Percentiles rank a stretch among this genome's conserved stretches.
phyloP scores from a whole-genome alignment of 441 rosid genomes.

The Biscutella laevigata region DNA sequence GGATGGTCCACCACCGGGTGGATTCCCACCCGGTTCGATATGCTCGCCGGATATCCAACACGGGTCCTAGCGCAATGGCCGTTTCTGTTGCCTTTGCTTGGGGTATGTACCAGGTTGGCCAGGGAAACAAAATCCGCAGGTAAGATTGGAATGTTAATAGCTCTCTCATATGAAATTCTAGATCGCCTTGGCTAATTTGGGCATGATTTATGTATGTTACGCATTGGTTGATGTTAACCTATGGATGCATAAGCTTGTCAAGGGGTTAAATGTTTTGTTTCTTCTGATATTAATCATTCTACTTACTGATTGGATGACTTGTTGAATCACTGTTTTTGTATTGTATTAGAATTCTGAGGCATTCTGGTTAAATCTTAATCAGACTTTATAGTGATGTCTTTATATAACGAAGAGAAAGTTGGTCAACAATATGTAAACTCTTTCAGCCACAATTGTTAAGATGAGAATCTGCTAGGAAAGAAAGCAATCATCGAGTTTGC shows the following conservation, averaged over 20 bases:
- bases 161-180: neutral
- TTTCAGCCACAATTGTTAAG: neutral
- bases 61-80: constrained; percentile 88
- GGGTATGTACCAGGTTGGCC: constrained; percentile 93
- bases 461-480: neutral
- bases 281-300: neutral
- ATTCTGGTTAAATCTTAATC: neutral
- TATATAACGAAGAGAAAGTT: neutral
- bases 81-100: constrained; percentile 76
- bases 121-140: constrained; percentile 93
- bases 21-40: constrained; percentile 74
- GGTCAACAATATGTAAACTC: neutral
- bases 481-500: neutral
- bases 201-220: no score
- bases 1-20: constrained; percentile 97
- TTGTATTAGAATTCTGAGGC: neutral
- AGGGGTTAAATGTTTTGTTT: neutral
- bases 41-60: constrained; percentile 87
- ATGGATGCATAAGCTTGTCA: neutral
- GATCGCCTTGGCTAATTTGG: no score
- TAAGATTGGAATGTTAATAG: constrained; percentile 5
- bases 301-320: neutral
- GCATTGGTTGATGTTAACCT: neutral
- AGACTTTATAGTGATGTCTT: neutral
- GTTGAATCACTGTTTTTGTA: neutral